Evolutionary conservation across 768 basidiomycete species (phyloP), one percentile per base, ranked within the genome.

Genomic region (Tubosaeta sp.): DNA sequence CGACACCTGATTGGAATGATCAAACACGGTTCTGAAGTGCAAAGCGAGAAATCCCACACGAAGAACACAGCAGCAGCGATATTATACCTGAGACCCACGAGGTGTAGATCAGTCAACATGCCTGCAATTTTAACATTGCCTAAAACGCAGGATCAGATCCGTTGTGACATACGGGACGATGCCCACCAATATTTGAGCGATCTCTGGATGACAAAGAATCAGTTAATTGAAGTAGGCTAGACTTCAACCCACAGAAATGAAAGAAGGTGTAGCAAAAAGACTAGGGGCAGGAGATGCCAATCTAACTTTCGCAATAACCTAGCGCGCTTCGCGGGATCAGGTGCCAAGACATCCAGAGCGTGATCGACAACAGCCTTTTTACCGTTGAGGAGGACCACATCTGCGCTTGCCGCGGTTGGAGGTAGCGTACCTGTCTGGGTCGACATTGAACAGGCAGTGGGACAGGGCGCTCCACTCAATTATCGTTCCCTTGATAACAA

Each of bases 101-200:
- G 66, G 21, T 69, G 24, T 38, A 73, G 56, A 50, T 77, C 73
- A 1, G 46, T 55, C 14, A 68, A 60, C 75, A 78, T 70, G 16
- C 76, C 76, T 8, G 77, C 76, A 22, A 80, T 69, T 61, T 63
- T 65, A 0, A 73, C 73, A 55, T 75, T 74, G 42, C 73, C 73
- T 74, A 31, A 38, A 24, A 35, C 14, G 19, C 19, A 6, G 24
- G 9, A 10, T 56, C 7, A 59, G 54, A 27, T 1, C 13, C 8
- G 6, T 24, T 27, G 22, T 16, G 8, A 24, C 19, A 19, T 22
- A 19, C 14, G 29, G 11, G 29, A 51, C 24, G 31, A 25, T 39
- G 65, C 67, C 66, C 59, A 50, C 76, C 77, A 39, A 78, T 62
- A 58, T 76, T 78, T 41, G 73, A 62, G 18, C 77, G 71, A 59